Evolutionary conservation across 1,139 yeast genomes (phyloP), one percentile per base, ranked within the genome.

Genomic region (Pneumocystis oryctolagi): DNA sequence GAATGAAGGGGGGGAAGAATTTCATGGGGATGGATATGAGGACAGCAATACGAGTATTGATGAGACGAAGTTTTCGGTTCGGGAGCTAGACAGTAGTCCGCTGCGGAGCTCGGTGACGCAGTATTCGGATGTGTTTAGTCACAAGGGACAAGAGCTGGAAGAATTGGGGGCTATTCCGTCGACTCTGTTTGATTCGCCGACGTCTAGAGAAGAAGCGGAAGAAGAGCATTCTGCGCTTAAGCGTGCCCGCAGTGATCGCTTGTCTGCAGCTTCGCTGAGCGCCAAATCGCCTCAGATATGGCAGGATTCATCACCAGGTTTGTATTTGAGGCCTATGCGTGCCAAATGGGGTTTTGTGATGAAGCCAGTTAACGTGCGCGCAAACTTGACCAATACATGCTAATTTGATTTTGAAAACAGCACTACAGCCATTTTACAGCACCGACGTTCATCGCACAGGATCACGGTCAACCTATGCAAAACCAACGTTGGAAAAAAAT

Each of bases 151-250:
- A 18, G 68, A 66, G 28, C 63, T 64, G 20, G 68, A 66, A 42
- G 68, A 64, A 62, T 62, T 57, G 16, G 59, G 63, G 30, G 68
- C 68, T 8, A 60, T 66, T 28, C 68, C 68, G 3, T 64, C 67
- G 25, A 62, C 65, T 12, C 60, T 66, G 30, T 63, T 66, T 14
- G 68, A 66, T 58, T 66, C 68, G 5, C 68, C 68, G 18, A 64
- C 62, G 14, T 53, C 42, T 1, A 60, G 25, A 8, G 20, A 25
- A 12, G 55, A 20, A 1, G 6, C 55, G 4, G 55, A n/a, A 28
- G 16, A 9, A 9, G 55, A 25, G 4, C 28, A 25, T 12, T n/a
- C 6, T 1, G 14, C 31, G 5, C 31, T 47, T 25, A 47, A 47
- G 12, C 30, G 55, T 25, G 12, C 55, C 4, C 55, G 14, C n/a